Percentiles rank a stretch among this genome's conserved stretches.
These are phyloP conservation scores for Fraxinus platypoda DNA, from an alignment of 305 asterid species.

Conservation along the genomic window DNA sequence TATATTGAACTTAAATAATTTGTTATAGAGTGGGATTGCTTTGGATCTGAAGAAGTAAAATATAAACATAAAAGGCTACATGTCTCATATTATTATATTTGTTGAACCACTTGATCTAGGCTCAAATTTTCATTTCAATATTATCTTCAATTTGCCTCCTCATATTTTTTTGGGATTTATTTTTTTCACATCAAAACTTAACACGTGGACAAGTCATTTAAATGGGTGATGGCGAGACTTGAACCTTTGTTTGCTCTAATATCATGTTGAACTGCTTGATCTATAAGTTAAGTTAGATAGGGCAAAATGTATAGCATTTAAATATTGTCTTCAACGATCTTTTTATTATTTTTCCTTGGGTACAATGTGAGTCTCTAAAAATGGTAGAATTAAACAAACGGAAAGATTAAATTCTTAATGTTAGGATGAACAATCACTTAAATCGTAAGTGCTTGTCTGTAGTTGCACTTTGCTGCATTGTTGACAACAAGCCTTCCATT, in stretches of 20 bases:
- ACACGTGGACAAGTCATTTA: background rate
- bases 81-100: background rate
- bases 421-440: constrained; percentile 12
- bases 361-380: background rate
- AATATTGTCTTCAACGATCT: background rate
- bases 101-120: background rate
- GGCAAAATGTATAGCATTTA: background rate
- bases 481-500: background rate
- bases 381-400: constrained; percentile 16
- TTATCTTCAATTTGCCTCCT: background rate
- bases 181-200: background rate
- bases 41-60: constrained; percentile 21
- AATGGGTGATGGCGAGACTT: background rate
- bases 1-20: constrained; percentile 7
- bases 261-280: background rate
- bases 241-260: background rate
- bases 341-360: constrained; percentile 1
- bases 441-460: constrained; percentile 7
- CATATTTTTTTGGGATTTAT: background rate
- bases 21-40: constrained; percentile 13
- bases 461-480: background rate
- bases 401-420: constrained; percentile 6
- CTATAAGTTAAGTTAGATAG: background rate
- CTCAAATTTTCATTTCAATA: background rate
- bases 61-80: constrained; percentile 3